Conservation (phyloP, 2,329 filamentous ascomycete species). For the Orbilia oligospora region DNA sequence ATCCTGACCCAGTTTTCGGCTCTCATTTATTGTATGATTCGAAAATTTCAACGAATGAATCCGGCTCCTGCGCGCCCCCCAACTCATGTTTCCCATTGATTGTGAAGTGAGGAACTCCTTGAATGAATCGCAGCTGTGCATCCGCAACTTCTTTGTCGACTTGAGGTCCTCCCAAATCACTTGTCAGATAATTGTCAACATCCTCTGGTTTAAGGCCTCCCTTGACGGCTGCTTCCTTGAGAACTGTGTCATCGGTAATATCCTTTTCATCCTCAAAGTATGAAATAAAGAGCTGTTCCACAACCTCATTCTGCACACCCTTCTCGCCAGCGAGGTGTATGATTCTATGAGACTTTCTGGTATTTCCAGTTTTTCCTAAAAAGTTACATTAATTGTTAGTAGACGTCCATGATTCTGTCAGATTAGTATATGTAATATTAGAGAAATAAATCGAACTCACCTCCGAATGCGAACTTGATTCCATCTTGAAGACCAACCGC, state of each 20-base stretch:
- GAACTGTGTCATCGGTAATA: constrained; percentile 73
- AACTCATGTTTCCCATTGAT: constrained; percentile 78
- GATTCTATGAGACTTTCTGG: constrained; percentile 82
- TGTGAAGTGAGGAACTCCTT: constrained; percentile 81
- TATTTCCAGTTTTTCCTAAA: constrained; percentile 74
- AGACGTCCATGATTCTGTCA: neutral
- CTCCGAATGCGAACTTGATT: constrained; percentile 80
- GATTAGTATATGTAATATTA: constrained; percentile 42
- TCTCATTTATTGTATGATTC: constrained; percentile 64
- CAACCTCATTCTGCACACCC: constrained; percentile 73
- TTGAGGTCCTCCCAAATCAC: constrained; percentile 72
- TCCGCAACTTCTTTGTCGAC: constrained; percentile 73
- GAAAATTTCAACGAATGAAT: constrained; percentile 77
- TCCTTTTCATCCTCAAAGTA: constrained; percentile 78
- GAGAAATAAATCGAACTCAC: constrained; percentile 67
- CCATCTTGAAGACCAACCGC: constrained; percentile 76
- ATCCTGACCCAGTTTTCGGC: neutral
- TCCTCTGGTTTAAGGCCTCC: constrained; percentile 72
- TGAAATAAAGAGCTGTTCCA: constrained; percentile 75
- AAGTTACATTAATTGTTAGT: constrained; percentile 7
- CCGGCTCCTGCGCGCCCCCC: constrained; percentile 79
- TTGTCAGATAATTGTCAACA: constrained; percentile 66
- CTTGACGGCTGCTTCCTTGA: constrained; percentile 71
- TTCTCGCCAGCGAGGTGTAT: constrained; percentile 77
- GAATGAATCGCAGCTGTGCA: constrained; percentile 72